Conservation (phyloP, 2,329 filamentous ascomycete species). For the Albifimbria verrucaria region DNA sequence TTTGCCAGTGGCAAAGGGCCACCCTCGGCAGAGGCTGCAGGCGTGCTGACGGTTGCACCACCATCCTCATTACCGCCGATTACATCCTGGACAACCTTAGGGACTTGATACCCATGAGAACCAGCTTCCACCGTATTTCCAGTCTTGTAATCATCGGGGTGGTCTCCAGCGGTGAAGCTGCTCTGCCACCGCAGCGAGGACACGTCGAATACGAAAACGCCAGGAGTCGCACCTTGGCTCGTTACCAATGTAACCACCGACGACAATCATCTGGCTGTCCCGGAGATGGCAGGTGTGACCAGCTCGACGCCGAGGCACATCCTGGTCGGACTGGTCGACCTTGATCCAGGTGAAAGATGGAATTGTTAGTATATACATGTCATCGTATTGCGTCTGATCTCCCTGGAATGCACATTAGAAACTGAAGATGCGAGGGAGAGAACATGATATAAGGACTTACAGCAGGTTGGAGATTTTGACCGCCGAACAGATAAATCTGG, state of each 20-base stretch:
- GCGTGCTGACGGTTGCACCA: slow-evolving; percentile 49
- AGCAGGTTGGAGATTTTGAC: slow-evolving; percentile 67
- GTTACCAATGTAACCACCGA: slow-evolving; percentile 56
- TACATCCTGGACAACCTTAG: slow-evolving; percentile 43
- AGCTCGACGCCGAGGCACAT: slow-evolving; percentile 49
- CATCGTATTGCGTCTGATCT: slow-evolving; percentile 57
- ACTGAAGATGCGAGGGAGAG: not conserved
- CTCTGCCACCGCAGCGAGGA: slow-evolving; percentile 55
- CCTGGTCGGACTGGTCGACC: slow-evolving; percentile 43
- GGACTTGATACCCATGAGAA: slow-evolving; percentile 52
- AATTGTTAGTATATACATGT: slow-evolving; percentile 59
- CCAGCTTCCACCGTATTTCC: slow-evolving; percentile 42
- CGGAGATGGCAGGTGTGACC: slow-evolving; percentile 56
- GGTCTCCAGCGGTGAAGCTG: slow-evolving; percentile 58
- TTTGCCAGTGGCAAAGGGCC: slow-evolving; percentile 68
- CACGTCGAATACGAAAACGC: slow-evolving; percentile 70
- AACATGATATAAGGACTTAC: slow-evolving; percentile 34
- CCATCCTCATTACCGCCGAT: slow-evolving; percentile 51
- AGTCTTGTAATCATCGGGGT: slow-evolving; percentile 52
- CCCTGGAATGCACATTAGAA: slow-evolving; percentile 23
- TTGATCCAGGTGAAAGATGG: slow-evolving; percentile 64
- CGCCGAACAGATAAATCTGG: slow-evolving; percentile 76
- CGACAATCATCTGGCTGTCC: slow-evolving; percentile 58
- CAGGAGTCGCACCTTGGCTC: slow-evolving; percentile 48
- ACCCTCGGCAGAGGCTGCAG: slow-evolving; percentile 52